Evolutionary conservation across 2,329 filamentous ascomycete species (phyloP).

Genomic region (Scedosporium boydii): DNA sequence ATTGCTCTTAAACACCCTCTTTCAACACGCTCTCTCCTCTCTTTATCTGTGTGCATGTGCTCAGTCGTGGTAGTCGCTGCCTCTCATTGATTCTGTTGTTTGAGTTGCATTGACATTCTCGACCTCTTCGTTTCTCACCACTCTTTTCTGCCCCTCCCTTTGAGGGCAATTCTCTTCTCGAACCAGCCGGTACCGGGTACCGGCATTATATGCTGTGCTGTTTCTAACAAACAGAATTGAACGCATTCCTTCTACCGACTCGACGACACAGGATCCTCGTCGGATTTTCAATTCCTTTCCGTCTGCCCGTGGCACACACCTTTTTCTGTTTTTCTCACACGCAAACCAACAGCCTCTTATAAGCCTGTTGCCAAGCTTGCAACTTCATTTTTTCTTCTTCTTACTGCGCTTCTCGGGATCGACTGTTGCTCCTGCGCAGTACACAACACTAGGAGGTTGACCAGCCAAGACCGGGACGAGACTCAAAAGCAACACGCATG

Average conservation of each 20-base stretch:
- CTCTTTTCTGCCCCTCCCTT: neutral
- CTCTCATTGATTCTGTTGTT: neutral
- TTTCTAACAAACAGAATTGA: neutral
- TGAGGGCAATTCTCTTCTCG: neutral
- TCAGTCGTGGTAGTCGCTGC: neutral
- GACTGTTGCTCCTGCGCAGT: neutral
- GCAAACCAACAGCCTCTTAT: neutral
- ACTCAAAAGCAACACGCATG: neutral
- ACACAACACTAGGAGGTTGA: neutral
- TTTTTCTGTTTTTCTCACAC: neutral
- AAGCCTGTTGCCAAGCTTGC: neutral
- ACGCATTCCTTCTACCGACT: neutral
- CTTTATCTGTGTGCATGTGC: neutral
- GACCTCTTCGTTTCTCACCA: neutral
- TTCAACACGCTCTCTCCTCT: neutral
- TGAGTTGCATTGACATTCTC: neutral
- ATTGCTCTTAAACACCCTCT: neutral
- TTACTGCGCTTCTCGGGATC: neutral
- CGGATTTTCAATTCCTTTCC: neutral
- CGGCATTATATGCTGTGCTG: neutral
- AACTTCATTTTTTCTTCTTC: neutral
- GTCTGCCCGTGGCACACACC: neutral
- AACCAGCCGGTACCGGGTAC: neutral
- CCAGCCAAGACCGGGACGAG: neutral
- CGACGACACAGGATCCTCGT: neutral